These are phyloP conservation scores for Aureobasidium mangrovei DNA, from an alignment of 2,329 filamentous ascomycete species.

Conservation along the genomic window DNA sequence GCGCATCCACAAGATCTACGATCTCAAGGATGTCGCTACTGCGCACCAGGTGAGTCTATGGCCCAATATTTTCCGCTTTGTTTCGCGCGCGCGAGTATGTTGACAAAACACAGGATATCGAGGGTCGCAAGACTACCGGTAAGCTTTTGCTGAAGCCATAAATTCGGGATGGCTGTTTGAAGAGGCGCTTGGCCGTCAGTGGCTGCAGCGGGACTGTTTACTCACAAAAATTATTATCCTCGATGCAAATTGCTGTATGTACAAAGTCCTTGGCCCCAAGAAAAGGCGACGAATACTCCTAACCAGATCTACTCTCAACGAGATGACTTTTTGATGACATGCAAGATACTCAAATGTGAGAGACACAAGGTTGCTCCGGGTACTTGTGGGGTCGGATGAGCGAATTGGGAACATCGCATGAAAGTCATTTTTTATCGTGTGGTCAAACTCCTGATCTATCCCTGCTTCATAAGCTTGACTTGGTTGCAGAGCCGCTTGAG, in stretches of 20 bases:
- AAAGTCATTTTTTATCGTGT: neutral
- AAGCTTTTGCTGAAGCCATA: constrained; percentile 63
- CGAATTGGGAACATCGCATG: neutral
- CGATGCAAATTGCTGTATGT: neutral
- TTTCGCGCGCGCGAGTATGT: too few relatives aligned
- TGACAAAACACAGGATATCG: constrained; percentile 50
- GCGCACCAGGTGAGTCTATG: constrained; percentile 50
- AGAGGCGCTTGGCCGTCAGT: too few relatives aligned
- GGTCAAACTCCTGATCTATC: too few relatives aligned
- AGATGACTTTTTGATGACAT: neutral
- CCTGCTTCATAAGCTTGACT: neutral
- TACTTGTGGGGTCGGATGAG: neutral
- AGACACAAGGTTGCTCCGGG: constrained; percentile 1
- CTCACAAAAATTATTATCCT: too few relatives aligned
- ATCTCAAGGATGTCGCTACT: constrained; percentile 59
- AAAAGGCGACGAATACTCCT: constrained; percentile 3
- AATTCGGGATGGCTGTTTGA: neutral
- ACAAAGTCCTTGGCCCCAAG: constrained; percentile 10
- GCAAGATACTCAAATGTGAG: neutral
- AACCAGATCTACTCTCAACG: neutral
- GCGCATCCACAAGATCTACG: constrained; percentile 67
- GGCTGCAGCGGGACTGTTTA: too few relatives aligned
- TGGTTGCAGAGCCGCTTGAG: neutral
- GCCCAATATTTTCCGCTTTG: neutral
- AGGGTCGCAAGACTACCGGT: constrained; percentile 72